These are phyloP conservation scores for Ogataea ganodermae DNA, from an alignment of 805 yeast species.

Conservation along the genomic window DNA sequence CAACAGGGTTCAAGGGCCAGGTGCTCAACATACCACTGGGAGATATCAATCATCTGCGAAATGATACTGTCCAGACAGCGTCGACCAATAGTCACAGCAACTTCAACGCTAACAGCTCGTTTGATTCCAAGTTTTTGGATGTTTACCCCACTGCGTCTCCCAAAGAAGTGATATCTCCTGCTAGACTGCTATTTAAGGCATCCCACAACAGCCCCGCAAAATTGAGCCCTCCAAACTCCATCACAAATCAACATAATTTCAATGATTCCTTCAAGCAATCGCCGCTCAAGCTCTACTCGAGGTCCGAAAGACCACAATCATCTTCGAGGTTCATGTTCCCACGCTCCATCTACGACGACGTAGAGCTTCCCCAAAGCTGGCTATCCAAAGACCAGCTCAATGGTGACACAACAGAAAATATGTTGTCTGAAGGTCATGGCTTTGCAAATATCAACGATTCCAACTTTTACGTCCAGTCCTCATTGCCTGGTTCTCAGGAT, in stretches of 20 bases:
- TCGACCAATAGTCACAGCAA: conserved; percentile 11
- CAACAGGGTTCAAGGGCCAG: conserved; percentile 15
- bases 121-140: conserved; percentile 20
- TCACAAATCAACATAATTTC: conserved; percentile 12
- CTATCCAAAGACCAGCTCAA: conserved; percentile 14
- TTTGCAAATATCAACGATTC: conserved; percentile 19
- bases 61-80: conserved; percentile 13
- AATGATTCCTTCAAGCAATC: conserved; percentile 18
- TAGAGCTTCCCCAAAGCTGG: conserved; percentile 18
- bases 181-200: conserved; percentile 16
- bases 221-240: conserved; percentile 9
- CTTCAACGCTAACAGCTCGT: conserved; percentile 12
- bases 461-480: conserved; percentile 19
- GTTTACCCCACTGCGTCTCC: conserved; percentile 17
- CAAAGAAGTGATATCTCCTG: conserved; percentile 21
- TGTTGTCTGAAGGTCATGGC: conserved; percentile 18
- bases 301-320: conserved; percentile 13
- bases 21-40: conserved; percentile 15
- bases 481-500: conserved; percentile 23
- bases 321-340: conserved; percentile 18
- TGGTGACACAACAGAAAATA: conserved; percentile 21
- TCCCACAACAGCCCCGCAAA: conserved; percentile 16
- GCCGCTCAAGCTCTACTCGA: conserved; percentile 17
- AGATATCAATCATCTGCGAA: conserved; percentile 14
- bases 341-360: conserved; percentile 19